Evolutionary conservation across 176 grass and related monocot species (phyloP).

Genomic region (Triticum monococcum): DNA sequence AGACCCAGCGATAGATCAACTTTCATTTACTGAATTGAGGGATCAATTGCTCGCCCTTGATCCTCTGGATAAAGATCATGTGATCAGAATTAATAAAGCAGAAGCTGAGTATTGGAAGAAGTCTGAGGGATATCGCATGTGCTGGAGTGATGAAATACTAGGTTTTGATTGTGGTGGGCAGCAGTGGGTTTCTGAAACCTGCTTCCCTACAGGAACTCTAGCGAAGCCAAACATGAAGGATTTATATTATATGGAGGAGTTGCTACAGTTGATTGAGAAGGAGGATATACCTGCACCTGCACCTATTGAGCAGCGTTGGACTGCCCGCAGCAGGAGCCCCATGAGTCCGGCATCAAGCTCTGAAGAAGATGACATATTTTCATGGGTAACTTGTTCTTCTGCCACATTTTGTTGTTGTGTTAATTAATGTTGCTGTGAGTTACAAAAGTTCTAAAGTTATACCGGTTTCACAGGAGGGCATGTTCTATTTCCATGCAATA

Average conservation of each 20-base stretch:
- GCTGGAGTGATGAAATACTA: conserved; percentile 96
- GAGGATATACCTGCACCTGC: conserved; percentile 79
- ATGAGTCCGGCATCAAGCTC: conserved; percentile 84
- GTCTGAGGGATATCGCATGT: conserved; percentile 90
- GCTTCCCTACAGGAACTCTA: conserved; percentile 79
- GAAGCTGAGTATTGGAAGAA: conserved; percentile 96
- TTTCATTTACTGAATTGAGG: conserved; percentile 84
- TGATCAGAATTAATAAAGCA: conserved; percentile 84
- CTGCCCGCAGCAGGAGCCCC: conserved; percentile 60
- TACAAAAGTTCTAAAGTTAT: not conserved
- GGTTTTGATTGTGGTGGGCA: conserved; percentile 98
- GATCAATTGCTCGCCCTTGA: conserved; percentile 88
- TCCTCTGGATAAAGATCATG: conserved; percentile 78
- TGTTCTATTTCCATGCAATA: not conserved
- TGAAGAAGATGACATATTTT: conserved; percentile 82
- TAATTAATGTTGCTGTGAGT: conserved; percentile 6
- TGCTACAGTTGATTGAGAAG: conserved; percentile 72
- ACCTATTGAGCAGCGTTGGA: conserved; percentile 95
- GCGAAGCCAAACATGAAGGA: conserved; percentile 86
- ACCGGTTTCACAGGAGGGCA: not conserved
- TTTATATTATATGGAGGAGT: conserved; percentile 71
- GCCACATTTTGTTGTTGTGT: not conserved
- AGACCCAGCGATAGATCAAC: conserved; percentile 59
- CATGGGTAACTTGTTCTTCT: conserved; percentile 69
- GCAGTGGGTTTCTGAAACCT: conserved; percentile 90